Conservation (phyloP, 2,329 filamentous ascomycete genomes). For the Fusarium agapanthi region DNA sequence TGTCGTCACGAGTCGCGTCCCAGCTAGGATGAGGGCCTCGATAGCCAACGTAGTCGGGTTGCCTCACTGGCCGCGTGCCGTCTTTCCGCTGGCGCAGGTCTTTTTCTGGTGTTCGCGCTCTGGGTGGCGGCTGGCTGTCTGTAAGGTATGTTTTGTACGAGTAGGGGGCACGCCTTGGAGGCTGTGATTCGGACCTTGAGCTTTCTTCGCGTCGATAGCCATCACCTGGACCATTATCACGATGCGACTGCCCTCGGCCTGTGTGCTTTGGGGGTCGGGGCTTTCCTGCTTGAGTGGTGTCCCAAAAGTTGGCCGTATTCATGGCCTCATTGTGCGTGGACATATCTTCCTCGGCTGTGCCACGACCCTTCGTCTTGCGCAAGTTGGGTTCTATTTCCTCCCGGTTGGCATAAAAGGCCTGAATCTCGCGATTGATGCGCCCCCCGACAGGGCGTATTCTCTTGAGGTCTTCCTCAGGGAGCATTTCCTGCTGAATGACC, state of each 20-base stretch:
- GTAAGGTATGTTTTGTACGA: neutral
- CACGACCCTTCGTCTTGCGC: conserved; percentile 28
- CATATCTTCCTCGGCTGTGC: conserved; percentile 35
- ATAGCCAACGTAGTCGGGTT: neutral
- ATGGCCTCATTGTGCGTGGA: conserved; percentile 17
- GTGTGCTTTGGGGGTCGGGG: neutral
- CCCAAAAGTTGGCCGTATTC: conserved; percentile 45
- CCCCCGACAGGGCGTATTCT: conserved; percentile 46
- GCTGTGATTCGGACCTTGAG: neutral
- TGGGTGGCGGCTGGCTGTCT: neutral
- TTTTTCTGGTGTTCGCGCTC: neutral
- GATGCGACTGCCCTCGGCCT: neutral
- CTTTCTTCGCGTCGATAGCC: neutral
- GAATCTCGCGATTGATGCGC: conserved; percentile 51
- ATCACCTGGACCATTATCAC: neutral
- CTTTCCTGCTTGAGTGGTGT: conserved; percentile 40
- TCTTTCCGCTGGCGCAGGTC: neutral
- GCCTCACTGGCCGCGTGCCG: neutral
- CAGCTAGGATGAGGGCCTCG: neutral
- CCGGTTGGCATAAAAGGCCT: conserved; percentile 47
- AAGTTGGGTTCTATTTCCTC: conserved; percentile 48
- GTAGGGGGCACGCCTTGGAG: neutral
- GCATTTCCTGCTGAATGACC: conserved; percentile 53
- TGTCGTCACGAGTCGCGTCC: neutral
- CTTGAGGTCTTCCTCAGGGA: conserved; percentile 46